Percentiles rank a stretch among this genome's conserved stretches.
Conservation (phyloP, 2,329 filamentous ascomycete genomes). For the Microascus cirrosus region DNA sequence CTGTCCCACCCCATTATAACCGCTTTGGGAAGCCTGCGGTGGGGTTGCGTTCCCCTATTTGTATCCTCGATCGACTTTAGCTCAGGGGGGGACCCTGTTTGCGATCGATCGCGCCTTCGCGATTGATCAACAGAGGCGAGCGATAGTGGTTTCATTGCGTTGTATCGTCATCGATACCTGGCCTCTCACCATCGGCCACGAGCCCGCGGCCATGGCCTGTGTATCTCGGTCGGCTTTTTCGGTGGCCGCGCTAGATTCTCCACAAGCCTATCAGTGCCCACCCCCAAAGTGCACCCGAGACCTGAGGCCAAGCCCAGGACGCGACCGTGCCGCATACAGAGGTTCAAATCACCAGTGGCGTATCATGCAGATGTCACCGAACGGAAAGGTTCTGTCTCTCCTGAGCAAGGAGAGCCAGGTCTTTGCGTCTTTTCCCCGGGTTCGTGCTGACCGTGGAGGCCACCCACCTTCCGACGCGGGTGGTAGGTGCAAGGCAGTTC, state of each 20-base stretch:
- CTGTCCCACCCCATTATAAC: not conserved
- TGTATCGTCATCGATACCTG: not conserved
- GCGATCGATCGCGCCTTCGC: not conserved
- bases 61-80: not conserved
- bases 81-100: not conserved
- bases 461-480: not conserved
- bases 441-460: not conserved
- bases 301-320: not conserved
- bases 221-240: not conserved
- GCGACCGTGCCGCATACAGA: not conserved
- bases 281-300: not conserved
- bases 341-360: not conserved
- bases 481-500: not conserved
- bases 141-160: not conserved
- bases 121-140: not conserved
- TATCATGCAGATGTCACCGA: not conserved
- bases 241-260: not conserved
- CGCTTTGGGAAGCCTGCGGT: not conserved
- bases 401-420: not conserved
- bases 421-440: not conserved
- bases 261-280: not conserved
- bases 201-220: not conserved
- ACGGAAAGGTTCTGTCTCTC: not conserved
- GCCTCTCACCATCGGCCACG: not conserved
- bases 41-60: not conserved